Evolutionary conservation across 306 rosid genomes (phyloP).

Genomic region (Alnus glutinosa): DNA sequence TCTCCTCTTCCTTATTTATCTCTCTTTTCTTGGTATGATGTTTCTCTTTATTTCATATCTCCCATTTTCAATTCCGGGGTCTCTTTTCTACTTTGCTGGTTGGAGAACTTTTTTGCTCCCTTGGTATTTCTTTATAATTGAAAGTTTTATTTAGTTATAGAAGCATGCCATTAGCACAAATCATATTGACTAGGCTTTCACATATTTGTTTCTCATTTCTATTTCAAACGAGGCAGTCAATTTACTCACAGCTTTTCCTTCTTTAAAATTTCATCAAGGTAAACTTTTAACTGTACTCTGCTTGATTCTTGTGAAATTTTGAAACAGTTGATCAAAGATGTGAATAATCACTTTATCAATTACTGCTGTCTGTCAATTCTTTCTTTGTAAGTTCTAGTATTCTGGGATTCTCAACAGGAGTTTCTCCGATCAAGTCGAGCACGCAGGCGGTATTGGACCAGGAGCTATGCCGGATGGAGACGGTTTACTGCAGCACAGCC

Average conservation of each 20-base stretch:
- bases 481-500: constrained; percentile 73
- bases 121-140: neutral
- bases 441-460: constrained; percentile 90
- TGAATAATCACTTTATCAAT: neutral
- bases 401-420: constrained; percentile 48
- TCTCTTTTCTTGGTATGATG: neutral
- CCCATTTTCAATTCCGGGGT: neutral
- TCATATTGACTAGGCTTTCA: neutral
- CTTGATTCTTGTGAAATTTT: neutral
- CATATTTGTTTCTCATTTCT: neutral
- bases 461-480: constrained; percentile 98
- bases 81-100: no score
- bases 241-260: neutral
- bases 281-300: neutral
- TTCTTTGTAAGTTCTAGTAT: constrained; percentile 25
- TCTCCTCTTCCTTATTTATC: neutral
- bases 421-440: constrained; percentile 71
- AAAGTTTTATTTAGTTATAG: neutral
- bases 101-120: neutral
- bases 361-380: constrained; percentile 15
- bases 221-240: neutral
- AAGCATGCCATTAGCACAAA: neutral
- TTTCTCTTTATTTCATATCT: neutral
- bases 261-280: neutral
- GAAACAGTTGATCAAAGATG: neutral